These are phyloP conservation scores for Penicillium sp. DNA, from an alignment of 2,329 filamentous ascomycete genomes.

Conservation along the genomic window DNA sequence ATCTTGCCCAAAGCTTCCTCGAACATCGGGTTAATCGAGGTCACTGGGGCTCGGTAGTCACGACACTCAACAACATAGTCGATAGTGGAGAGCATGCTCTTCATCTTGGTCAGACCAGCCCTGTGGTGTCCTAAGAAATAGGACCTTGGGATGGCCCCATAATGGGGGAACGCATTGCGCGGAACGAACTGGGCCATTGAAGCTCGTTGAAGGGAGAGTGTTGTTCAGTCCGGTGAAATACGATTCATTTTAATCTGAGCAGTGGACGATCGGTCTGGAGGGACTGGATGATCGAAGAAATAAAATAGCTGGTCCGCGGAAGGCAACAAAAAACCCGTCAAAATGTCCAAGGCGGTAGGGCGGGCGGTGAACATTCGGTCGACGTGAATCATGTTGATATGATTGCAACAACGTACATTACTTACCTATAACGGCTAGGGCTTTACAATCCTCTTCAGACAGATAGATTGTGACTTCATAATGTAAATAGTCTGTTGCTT, in stretches of 20 bases:
- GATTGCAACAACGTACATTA: background rate
- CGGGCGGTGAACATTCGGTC: background rate
- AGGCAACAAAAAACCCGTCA: background rate
- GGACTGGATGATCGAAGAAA: background rate
- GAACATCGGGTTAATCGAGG: slow-evolving; percentile 85
- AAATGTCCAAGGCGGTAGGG: slow-evolving; percentile 8
- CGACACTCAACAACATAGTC: slow-evolving; percentile 92
- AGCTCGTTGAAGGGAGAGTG: background rate
- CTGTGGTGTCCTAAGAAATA: slow-evolving; percentile 96
- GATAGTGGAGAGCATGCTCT: slow-evolving; percentile 72
- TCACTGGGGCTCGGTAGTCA: slow-evolving; percentile 86
- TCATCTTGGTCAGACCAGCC: slow-evolving; percentile 78
- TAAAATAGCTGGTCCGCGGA: background rate
- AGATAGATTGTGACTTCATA: background rate
- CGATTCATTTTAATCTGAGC: slow-evolving; percentile 11
- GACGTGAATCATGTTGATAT: background rate
- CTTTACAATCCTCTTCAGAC: background rate
- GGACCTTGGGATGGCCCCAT: slow-evolving; percentile 75
- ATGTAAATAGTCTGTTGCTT: background rate
- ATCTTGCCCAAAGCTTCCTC: slow-evolving; percentile 72
- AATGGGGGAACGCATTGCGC: slow-evolving; percentile 69
- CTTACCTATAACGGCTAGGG: background rate
- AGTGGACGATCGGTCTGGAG: background rate
- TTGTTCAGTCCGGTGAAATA: background rate
- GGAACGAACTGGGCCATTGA: slow-evolving; percentile 62